These are phyloP conservation scores for Backusella tuberculispora DNA, from an alignment of 192 early-diverging fungal species.

Conservation along the genomic window DNA sequence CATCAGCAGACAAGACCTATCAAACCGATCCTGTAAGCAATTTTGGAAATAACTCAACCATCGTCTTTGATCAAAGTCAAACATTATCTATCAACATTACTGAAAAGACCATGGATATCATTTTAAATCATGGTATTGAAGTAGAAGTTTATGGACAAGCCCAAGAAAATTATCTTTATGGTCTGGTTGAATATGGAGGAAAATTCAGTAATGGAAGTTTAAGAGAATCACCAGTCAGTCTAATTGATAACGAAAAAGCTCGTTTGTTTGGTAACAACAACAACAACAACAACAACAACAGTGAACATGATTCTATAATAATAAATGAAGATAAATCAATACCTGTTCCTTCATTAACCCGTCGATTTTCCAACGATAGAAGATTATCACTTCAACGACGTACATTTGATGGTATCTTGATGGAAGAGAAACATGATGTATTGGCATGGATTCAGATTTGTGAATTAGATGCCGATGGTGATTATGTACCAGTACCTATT, in stretches of 20 bases:
- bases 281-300: neutral
- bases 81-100: constrained; percentile 51
- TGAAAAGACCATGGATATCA: constrained; percentile 43
- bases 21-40: constrained; percentile 61
- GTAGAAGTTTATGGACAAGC: constrained; percentile 57
- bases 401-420: constrained; percentile 59
- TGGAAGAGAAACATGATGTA: constrained; percentile 71
- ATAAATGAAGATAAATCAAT: neutral
- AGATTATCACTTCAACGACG: neutral
- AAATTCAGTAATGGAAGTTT: neutral
- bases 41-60: constrained; percentile 49
- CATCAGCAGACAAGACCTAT: constrained; percentile 55
- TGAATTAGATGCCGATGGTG: constrained; percentile 65
- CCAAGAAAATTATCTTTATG: constrained; percentile 19
- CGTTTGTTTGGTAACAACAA: neutral
- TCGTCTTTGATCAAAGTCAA: constrained; percentile 59
- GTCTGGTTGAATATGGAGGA: constrained; percentile 33
- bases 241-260: neutral
- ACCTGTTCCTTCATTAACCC: neutral
- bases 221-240: neutral
- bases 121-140: constrained; percentile 43
- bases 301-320: too few relatives aligned
- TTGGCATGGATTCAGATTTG: constrained; percentile 66
- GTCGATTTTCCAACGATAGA: constrained; percentile 6
- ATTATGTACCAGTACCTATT: constrained; percentile 61